Evolutionary conservation across 176 grass and related monocot species (phyloP), one percentile per base, ranked within the genome.

Genomic region (Eragrostis nindensis): DNA sequence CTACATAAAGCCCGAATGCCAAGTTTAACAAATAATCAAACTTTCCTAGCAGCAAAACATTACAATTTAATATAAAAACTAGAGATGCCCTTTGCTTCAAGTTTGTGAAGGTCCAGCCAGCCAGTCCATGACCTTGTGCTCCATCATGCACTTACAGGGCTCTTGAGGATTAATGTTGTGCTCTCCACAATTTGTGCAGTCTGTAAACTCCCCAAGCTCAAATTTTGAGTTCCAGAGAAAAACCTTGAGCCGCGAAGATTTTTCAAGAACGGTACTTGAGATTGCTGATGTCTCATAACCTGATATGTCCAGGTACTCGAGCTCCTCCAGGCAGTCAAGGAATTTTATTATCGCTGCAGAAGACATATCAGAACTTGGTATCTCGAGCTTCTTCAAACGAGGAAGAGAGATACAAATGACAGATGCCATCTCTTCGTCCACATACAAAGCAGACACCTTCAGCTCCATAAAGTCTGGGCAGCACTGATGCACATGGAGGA

Each of bases 261-360:
- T 94, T 13, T 26, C 42, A 9, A 94, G 82, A 30, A 94, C 73
- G 1, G 5, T 17, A 72, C 77, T 74, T 66, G 88, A 90, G 83
- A 94, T 88, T 0, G 38, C 36, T 0, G 91, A 90, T 57, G 72
- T 94, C 70, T 85, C 74, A 21, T 94, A 90, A 47, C 91, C 91
- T 49, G 91, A 94, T 42, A 94, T 94, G 52, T 94, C 88, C 75
- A 94, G 60, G 76, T 90, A 78, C 66, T 90, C 88, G 5, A 94
- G 85, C 60, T 86, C 75, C 82, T 86, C 86, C n/a, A 94, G 63
- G 59, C 46, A 77, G 50, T 94, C 82, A 25, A 94, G 85, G 70
- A 94, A 86, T 78, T 38, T 85, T 55, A 83, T 63, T 54, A 94
- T 88, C 7, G 88, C 88, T 4, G 71, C 64, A 2, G 74, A 54